These are phyloP conservation scores for Clavariopsis aquatica DNA, from an alignment of 495 filamentous ascomycete species.

Conservation along the genomic window DNA sequence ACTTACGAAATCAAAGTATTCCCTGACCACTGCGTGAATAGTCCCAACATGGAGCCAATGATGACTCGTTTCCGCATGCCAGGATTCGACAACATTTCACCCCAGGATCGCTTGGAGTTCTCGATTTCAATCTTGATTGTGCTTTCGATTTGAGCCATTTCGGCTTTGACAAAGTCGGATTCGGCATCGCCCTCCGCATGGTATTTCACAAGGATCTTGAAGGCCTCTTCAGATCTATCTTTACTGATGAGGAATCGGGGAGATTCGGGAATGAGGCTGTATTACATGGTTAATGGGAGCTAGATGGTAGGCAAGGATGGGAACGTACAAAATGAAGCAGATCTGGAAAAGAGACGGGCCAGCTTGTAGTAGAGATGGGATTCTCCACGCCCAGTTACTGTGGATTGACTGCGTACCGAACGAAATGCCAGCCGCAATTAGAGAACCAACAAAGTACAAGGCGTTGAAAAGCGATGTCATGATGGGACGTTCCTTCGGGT, in stretches of 20 bases:
- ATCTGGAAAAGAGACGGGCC: conserved; percentile 60
- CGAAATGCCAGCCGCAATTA: conserved; percentile 59
- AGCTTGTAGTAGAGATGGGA: conserved; percentile 61
- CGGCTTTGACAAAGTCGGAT: conserved; percentile 60
- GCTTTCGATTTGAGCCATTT: conserved; percentile 61
- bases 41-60: conserved; percentile 58
- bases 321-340: conserved; percentile 43
- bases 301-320: not conserved
- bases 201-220: conserved; percentile 58
- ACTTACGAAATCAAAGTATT: conserved; percentile 62
- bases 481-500: conserved; percentile 66
- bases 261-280: conserved; percentile 53
- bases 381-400: conserved; percentile 65
- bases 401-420: conserved; percentile 59
- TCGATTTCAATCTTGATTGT: conserved; percentile 61
- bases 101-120: conserved; percentile 56
- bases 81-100: conserved; percentile 54
- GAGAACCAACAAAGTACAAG: conserved; percentile 63
- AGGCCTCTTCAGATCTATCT: conserved; percentile 60
- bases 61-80: conserved; percentile 60
- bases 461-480: conserved; percentile 70
- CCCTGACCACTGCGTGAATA: conserved; percentile 68
- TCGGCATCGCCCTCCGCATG: conserved; percentile 60
- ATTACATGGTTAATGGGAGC: not conserved
- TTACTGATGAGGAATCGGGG: conserved; percentile 63